phyloP scores from a whole-genome alignment of 139 green algal genomes.

The Raphidocelis subcapitata region DNA sequence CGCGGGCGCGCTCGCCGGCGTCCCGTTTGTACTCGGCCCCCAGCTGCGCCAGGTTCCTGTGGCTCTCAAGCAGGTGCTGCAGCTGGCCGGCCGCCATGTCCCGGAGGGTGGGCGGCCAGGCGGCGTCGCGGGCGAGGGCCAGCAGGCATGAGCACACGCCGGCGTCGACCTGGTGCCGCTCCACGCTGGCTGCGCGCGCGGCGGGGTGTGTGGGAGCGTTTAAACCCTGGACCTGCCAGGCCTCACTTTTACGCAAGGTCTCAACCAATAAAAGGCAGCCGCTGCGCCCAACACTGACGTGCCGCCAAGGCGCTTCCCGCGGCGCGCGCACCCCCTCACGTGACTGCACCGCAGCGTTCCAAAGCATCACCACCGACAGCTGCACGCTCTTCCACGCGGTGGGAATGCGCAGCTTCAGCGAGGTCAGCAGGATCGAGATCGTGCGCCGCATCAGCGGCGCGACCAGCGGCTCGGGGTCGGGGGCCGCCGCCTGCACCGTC shows the following conservation, averaged over 20 bases:
- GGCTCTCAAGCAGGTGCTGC: slow-evolving; percentile 58
- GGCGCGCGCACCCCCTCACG: background rate
- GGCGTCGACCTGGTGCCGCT: slow-evolving; percentile 51
- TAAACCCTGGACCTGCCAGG: too few relatives aligned
- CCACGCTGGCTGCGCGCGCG: slow-evolving; percentile 35
- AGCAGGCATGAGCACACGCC: slow-evolving; percentile 46
- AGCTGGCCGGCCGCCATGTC: slow-evolving; percentile 61
- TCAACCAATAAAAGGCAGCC: background rate
- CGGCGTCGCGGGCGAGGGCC: slow-evolving; percentile 33
- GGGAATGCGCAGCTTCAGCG: slow-evolving; percentile 36
- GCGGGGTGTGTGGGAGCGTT: too few relatives aligned
- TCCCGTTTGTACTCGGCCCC: slow-evolving; percentile 15
- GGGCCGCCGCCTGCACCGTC: slow-evolving; percentile 52
- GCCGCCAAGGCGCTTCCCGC: too few relatives aligned
- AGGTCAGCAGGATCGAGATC: slow-evolving; percentile 54
- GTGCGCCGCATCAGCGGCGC: slow-evolving; percentile 43
- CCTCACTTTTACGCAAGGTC: too few relatives aligned
- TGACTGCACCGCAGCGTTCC: slow-evolving; percentile 40
- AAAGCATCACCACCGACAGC: slow-evolving; percentile 48
- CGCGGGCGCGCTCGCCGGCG: too few relatives aligned
- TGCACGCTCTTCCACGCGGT: slow-evolving; percentile 54
- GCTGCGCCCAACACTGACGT: too few relatives aligned
- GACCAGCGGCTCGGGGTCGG: slow-evolving; percentile 37
- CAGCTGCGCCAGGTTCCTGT: slow-evolving; percentile 31
- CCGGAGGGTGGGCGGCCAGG: slow-evolving; percentile 62